Evolutionary conservation across 2,329 filamentous ascomycete species (phyloP), one percentile per base, ranked within the genome.

Genomic region (Pseudogymnoascus sp.): DNA sequence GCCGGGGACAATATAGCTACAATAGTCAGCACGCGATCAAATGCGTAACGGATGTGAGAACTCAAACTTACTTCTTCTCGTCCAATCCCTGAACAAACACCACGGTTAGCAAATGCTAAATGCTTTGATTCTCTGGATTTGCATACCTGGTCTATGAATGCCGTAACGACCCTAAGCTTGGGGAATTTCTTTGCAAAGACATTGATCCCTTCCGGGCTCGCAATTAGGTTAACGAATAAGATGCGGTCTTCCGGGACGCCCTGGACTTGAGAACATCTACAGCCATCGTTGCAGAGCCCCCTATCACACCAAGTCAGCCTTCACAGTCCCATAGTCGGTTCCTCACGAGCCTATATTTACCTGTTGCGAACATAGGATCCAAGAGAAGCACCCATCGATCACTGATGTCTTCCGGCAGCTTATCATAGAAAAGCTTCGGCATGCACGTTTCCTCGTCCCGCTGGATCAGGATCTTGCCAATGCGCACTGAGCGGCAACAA

Each of bases 311-410:
- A 11, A n/a, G 66, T 64, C 61, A 52, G 45, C 35, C 62, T 28
- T 1, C n/a, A 28, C 5, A 61, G 25, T 16, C n/a, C n/a, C 61
- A 14, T 5, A 33, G 25, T 16, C 1, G 8, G 62, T 23, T 58
- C 9, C 49, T 31, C 9, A 45, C 33, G 33, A 6, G 23, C 12
- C 64, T 9, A 63, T 66, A 67, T 81, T 71, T 77, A 93, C 91
- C 93, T 69, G 95, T 99, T 63, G 95, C 95, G 77, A 99, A 93
- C 95, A 99, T 99, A n/a, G 95, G 95, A 74, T 99, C 95, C 52
- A 99, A 79, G 49, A 99, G 80, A 64, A 99, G 79, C 37, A 97
- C 93, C 93, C 95, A 99, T 75, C 95, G 82, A 62, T 93, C 84
- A 23, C 89, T 85, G 75, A 99, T 97, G 74, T 99, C 95, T 73